Conservation (phyloP, 352 stramenopile genomes). For the Phytopythium litorale region DNA sequence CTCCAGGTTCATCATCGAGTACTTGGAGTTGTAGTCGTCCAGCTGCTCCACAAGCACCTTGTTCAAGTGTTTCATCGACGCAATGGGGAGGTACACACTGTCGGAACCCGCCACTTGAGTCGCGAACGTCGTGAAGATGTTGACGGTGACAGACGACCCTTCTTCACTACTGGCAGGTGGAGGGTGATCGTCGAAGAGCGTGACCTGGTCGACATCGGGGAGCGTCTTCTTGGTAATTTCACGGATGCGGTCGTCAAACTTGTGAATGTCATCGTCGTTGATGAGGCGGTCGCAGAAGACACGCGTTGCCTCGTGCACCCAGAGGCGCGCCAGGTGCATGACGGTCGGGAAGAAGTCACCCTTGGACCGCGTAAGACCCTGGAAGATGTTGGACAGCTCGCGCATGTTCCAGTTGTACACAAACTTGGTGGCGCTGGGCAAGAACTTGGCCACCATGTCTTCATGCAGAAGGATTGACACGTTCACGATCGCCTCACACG, state of each 20-base stretch:
- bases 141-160: slow-evolving; percentile 36
- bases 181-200: slow-evolving; percentile 75
- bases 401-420: slow-evolving; percentile 99
- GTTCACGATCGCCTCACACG: slow-evolving; percentile 88
- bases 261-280: slow-evolving; percentile 92
- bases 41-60: slow-evolving; percentile 93
- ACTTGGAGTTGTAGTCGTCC: slow-evolving; percentile 96
- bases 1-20: slow-evolving; percentile 98
- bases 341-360: slow-evolving; percentile 90
- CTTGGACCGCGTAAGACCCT: slow-evolving; percentile 91
- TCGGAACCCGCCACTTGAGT: slow-evolving; percentile 61
- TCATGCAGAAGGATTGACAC: slow-evolving; percentile 91
- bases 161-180: slow-evolving; percentile 17
- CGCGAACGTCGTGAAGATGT: slow-evolving; percentile 96
- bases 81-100: slow-evolving; percentile 69
- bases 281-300: slow-evolving; percentile 97
- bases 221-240: slow-evolving; percentile 93
- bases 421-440: slow-evolving; percentile 96
- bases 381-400: slow-evolving; percentile 96
- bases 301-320: slow-evolving; percentile 96
- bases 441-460: slow-evolving; percentile 92
- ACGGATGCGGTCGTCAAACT: slow-evolving; percentile 90
- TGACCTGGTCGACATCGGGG: slow-evolving; percentile 78
- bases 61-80: slow-evolving; percentile 83
- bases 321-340: slow-evolving; percentile 88